phyloP scores from a whole-genome alignment of 2,329 filamentous ascomycete species.

The Diaporthe destruens region DNA sequence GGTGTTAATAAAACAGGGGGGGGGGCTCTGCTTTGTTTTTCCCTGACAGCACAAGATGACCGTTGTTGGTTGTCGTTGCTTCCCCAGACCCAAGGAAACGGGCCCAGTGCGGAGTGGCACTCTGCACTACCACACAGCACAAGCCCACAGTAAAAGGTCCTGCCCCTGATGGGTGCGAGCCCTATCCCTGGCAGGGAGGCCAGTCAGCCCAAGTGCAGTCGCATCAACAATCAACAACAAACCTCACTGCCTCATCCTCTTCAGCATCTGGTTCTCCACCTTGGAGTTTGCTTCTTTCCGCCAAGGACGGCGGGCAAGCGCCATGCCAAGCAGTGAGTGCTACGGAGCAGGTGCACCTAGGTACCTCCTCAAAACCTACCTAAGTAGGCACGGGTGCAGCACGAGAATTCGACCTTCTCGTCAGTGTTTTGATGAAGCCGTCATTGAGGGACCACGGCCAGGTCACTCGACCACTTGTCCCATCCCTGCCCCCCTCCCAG shows the following conservation, averaged over 20 bases:
- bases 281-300: constrained; percentile 15
- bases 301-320: constrained; percentile 31
- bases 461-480: background rate
- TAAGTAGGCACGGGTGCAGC: background rate
- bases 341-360: no score
- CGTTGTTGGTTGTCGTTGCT: constrained; percentile 16
- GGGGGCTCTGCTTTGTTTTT: no score
- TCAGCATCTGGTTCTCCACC: background rate
- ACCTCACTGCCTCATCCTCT: background rate
- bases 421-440: constrained; percentile 4
- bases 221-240: background rate
- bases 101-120: background rate
- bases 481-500: background rate
- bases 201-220: background rate
- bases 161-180: constrained; percentile 14
- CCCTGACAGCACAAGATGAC: no score
- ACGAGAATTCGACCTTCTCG: constrained; percentile 5
- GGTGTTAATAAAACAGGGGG: no score
- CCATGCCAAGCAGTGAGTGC: no score
- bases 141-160: background rate
- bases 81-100: constrained; percentile 28
- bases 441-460: background rate
- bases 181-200: background rate
- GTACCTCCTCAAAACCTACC: no score
- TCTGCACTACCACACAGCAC: background rate